phyloP scores from a whole-genome alignment of 2,329 filamentous ascomycete genomes.

The Hypoxylon sp. region DNA sequence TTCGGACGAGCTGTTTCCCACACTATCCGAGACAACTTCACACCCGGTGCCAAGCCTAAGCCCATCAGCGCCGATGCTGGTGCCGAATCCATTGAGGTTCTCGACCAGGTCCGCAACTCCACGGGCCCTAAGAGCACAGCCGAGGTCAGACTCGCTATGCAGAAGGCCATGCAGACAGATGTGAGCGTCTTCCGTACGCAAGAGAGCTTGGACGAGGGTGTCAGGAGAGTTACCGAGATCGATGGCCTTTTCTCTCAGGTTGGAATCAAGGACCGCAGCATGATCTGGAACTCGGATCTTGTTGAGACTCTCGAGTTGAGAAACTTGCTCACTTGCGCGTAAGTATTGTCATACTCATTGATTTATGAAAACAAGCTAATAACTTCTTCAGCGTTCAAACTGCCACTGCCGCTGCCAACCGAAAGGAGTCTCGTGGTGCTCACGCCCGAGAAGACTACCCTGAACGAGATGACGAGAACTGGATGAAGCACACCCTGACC shows the following conservation, averaged over 20 bases:
- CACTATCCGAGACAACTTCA: conserved; percentile 95
- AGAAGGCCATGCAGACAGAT: conserved; percentile 98
- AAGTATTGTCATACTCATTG: conserved; percentile 61
- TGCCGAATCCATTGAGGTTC: conserved; percentile 85
- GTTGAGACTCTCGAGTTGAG: conserved; percentile 96
- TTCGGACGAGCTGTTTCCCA: conserved; percentile 98
- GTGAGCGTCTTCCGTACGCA: conserved; percentile 97
- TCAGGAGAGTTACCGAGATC: conserved; percentile 86
- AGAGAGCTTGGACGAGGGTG: conserved; percentile 93
- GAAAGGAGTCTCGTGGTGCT: conserved; percentile 97
- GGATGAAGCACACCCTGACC: conserved; percentile 99
- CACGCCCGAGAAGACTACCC: conserved; percentile 98
- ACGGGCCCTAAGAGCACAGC: conserved; percentile 88
- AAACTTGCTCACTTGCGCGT: conserved; percentile 97
- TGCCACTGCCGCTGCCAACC: conserved; percentile 87
- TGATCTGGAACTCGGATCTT: conserved; percentile 99
- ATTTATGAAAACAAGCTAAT: conserved; percentile 14
- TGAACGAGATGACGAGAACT: conserved; percentile 93
- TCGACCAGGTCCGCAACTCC: conserved; percentile 88
- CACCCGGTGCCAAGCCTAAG: conserved; percentile 83
- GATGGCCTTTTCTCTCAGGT: conserved; percentile 85
- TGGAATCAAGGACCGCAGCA: conserved; percentile 97
- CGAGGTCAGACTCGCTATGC: conserved; percentile 92
- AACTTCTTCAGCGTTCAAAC: conserved; percentile 79
- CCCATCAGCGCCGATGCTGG: conserved; percentile 88